Conservation (phyloP, 176 grass and related monocot species). For the Lolium rigidum region DNA sequence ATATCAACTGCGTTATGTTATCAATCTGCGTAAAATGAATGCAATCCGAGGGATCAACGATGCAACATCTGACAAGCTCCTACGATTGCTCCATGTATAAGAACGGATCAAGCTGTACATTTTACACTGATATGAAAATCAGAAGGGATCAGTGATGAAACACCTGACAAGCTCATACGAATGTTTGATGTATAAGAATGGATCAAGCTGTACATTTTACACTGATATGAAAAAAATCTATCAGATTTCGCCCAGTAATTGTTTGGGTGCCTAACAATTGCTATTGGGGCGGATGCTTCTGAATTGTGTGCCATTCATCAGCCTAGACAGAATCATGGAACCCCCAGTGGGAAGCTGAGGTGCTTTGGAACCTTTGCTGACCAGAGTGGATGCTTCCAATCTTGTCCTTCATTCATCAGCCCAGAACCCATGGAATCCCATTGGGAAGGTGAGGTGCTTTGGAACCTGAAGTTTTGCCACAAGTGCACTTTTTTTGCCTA, state of each 20-base stretch:
- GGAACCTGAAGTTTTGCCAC: constrained; percentile 88
- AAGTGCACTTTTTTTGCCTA: constrained; percentile 60
- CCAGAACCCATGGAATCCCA: constrained; percentile 98
- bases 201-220: constrained; percentile 19
- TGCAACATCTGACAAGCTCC: neutral
- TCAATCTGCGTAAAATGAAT: neutral
- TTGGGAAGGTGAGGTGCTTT: constrained; percentile 76
- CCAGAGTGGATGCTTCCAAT: neutral
- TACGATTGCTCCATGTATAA: neutral
- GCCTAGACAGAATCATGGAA: constrained; percentile 81
- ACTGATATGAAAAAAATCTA: neutral
- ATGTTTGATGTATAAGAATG: neutral
- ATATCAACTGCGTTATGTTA: constrained; percentile 8
- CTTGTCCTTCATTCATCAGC: constrained; percentile 40
- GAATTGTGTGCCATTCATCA: constrained; percentile 26
- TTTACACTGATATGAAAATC: neutral
- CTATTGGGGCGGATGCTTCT: neutral
- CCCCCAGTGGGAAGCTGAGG: constrained; percentile 77
- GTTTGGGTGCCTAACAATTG: neutral
- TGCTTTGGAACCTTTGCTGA: constrained; percentile 64
- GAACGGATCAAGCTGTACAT: constrained; percentile 5
- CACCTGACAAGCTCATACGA: neutral
- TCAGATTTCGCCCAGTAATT: neutral
- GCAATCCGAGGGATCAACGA: neutral
- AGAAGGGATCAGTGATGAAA: neutral